Evolutionary conservation across 257 asterid genomes (phyloP).

Genomic region (Solanum pennellii): DNA sequence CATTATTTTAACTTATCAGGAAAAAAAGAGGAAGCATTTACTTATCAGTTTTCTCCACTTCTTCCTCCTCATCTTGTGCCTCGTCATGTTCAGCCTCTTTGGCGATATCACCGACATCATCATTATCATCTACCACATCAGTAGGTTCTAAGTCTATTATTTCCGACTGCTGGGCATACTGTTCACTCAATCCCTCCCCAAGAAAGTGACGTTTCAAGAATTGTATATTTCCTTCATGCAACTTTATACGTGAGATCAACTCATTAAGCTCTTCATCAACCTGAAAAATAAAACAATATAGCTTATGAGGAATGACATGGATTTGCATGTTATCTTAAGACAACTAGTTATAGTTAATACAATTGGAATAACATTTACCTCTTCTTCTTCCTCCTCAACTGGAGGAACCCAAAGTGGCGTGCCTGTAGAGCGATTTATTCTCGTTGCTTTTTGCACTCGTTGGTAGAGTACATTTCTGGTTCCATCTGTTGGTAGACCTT

Average conservation of each 20-base stretch:
- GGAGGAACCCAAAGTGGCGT: no score
- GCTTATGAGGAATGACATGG: neutral
- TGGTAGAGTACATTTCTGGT: no score
- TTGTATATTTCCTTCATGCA: slow-evolving; percentile 92
- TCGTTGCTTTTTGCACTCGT: no score
- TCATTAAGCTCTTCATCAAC: slow-evolving; percentile 90
- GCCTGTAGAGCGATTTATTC: no score
- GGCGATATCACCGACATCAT: neutral
- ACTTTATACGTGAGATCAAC: slow-evolving; percentile 76
- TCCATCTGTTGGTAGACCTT: no score
- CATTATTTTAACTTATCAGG: no score
- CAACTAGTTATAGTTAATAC: no score
- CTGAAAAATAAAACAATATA: slow-evolving; percentile 21
- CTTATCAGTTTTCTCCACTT: slow-evolving; percentile 54
- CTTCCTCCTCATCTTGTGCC: slow-evolving; percentile 59
- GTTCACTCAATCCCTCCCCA: slow-evolving; percentile 54
- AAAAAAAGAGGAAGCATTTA: no score
- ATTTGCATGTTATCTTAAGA: neutral
- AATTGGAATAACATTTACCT: no score
- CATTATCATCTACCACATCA: slow-evolving; percentile 33
- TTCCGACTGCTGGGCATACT: slow-evolving; percentile 44
- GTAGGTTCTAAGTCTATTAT: slow-evolving; percentile 31
- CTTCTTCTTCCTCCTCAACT: no score
- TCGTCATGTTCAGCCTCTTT: slow-evolving; percentile 60
- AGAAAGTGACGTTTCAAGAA: slow-evolving; percentile 92